Evolutionary conservation across 257 asterid genomes (phyloP).

Genomic region (Vinca minor): DNA sequence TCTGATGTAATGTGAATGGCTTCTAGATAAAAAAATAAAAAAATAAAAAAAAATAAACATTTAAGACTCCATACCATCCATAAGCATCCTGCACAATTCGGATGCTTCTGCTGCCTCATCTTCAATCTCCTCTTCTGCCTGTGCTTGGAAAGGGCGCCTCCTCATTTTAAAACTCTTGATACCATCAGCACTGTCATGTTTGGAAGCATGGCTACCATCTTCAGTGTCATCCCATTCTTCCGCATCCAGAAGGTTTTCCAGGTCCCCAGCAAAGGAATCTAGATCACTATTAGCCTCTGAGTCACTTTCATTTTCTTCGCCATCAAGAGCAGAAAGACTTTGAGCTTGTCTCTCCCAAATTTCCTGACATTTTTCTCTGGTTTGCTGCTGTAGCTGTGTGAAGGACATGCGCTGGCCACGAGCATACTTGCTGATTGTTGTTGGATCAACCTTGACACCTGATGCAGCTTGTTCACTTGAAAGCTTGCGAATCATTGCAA

Average conservation of each 20-base stretch:
- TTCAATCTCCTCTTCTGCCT: slow-evolving; percentile 81
- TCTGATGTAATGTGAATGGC: not conserved
- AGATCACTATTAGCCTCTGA: slow-evolving; percentile 93
- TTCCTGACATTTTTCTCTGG: slow-evolving; percentile 98
- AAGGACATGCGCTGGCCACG: slow-evolving; percentile 99
- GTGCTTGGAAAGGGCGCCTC: slow-evolving; percentile 76
- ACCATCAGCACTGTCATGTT: slow-evolving; percentile 60
- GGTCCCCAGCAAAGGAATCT: slow-evolving; percentile 98
- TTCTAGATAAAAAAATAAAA: not conserved
- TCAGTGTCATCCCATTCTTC: slow-evolving; percentile 87
- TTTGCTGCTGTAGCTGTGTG: slow-evolving; percentile 98
- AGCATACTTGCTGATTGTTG: slow-evolving; percentile 92
- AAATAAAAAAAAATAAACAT: not conserved
- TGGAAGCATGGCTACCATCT: slow-evolving; percentile 57
- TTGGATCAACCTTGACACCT: slow-evolving; percentile 90
- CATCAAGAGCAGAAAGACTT: slow-evolving; percentile 73
- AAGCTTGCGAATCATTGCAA: slow-evolving; percentile 91
- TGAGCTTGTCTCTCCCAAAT: slow-evolving; percentile 95
- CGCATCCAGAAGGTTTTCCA: slow-evolving; percentile 96
- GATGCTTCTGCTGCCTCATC: slow-evolving; percentile 97
- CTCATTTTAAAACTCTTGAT: slow-evolving; percentile 90
- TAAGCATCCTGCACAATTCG: slow-evolving; percentile 93
- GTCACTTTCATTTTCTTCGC: slow-evolving; percentile 91
- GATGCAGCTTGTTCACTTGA: slow-evolving; percentile 99
- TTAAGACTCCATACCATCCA: slow-evolving; percentile 71